phyloP scores from a whole-genome alignment of 768 basidiomycete species.

The Amylocystis lapponica region DNA sequence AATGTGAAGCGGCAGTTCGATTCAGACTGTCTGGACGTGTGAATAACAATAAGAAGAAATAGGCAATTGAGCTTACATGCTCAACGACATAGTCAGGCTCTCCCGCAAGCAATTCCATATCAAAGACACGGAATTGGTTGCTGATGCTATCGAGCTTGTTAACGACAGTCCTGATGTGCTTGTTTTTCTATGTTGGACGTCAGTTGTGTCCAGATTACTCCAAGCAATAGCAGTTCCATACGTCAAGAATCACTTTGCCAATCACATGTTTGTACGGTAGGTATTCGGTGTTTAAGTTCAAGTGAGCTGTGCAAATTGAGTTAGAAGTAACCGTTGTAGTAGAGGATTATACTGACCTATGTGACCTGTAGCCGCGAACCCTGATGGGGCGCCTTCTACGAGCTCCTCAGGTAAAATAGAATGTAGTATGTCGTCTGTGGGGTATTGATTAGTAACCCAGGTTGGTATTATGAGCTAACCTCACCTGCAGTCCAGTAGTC shows the following conservation, averaged over 20 bases:
- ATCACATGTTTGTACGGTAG: conserved; percentile 88
- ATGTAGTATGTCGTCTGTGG: conserved; percentile 78
- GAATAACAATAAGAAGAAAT: not conserved
- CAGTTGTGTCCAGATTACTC: not conserved
- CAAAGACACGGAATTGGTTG: conserved; percentile 83
- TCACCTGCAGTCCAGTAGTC: conserved; percentile 85
- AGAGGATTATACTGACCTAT: conserved; percentile 62
- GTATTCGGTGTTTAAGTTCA: conserved; percentile 89
- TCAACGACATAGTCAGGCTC: conserved; percentile 82
- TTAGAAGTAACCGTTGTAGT: no score
- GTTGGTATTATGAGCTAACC: conserved; percentile 13
- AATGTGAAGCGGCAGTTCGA: conserved; percentile 84
- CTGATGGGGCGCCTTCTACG: conserved; percentile 72
- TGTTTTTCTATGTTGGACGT: conserved; percentile 64
- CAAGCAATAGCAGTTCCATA: conserved; percentile 31
- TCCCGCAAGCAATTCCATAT: conserved; percentile 95
- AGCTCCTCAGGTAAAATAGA: conserved; percentile 77
- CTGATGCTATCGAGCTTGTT: conserved; percentile 85
- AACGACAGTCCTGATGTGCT: conserved; percentile 77
- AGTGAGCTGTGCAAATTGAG: conserved; percentile 72
- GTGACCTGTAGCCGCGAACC: conserved; percentile 87
- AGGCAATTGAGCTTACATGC: conserved; percentile 55
- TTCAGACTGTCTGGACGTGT: conserved; percentile 53
- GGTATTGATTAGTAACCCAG: not conserved
- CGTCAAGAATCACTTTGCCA: conserved; percentile 89